Conservation (phyloP, 495 filamentous ascomycete species). For the Letharia lupina region DNA sequence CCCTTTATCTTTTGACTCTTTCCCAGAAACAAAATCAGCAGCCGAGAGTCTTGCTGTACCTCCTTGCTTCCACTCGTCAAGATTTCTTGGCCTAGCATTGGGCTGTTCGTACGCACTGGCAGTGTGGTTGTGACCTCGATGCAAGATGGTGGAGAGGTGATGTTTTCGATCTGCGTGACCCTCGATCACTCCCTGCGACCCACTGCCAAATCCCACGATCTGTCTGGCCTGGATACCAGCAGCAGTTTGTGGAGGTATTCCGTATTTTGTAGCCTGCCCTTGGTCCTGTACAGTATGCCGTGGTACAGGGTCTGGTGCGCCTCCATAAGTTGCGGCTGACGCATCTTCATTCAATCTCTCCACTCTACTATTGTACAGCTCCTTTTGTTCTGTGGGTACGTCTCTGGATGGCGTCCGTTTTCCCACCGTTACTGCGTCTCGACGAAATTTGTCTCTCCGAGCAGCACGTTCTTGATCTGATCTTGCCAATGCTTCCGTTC, state of each 20-base stretch:
- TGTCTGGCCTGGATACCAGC: constrained; percentile 22
- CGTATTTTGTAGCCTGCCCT: constrained; percentile 8
- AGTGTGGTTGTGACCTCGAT: constrained; percentile 35
- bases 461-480: constrained; percentile 13
- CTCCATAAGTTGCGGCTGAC: constrained; percentile 14
- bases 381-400: constrained; percentile 20
- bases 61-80: constrained; percentile 53
- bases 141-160: constrained; percentile 38
- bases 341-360: constrained; percentile 8
- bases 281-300: constrained; percentile 12
- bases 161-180: constrained; percentile 22
- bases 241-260: constrained; percentile 21
- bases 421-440: not conserved
- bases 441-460: constrained; percentile 1
- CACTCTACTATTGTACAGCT: constrained; percentile 21
- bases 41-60: constrained; percentile 44
- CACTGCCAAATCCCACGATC: constrained; percentile 22
- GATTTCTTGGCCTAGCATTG: constrained; percentile 36
- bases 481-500: constrained; percentile 8
- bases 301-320: constrained; percentile 17
- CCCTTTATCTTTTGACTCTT: constrained; percentile 34
- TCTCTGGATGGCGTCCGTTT: constrained; percentile 17
- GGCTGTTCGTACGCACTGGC: constrained; percentile 36
- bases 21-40: constrained; percentile 39
- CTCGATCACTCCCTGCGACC: not conserved